Evolutionary conservation across 176 grass and related monocot genomes (phyloP).

Genomic region (Hsuehochloa calcarea): DNA sequence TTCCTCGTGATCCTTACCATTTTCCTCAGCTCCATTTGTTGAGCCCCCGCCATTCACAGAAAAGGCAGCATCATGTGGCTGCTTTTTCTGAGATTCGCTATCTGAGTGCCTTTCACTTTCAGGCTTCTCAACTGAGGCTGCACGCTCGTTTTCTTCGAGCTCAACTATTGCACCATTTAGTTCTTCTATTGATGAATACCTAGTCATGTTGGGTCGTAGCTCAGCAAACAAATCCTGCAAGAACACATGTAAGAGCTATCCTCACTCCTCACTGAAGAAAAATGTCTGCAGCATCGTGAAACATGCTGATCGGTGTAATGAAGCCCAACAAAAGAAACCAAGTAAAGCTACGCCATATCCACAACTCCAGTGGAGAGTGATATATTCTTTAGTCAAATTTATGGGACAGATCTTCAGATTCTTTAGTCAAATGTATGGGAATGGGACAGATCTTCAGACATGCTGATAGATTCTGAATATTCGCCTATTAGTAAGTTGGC

Average conservation of each 20-base stretch:
- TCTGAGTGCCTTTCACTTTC: slow-evolving; percentile 69
- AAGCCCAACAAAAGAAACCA: neutral
- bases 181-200: slow-evolving; percentile 87
- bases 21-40: slow-evolving; percentile 62
- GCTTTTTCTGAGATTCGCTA: slow-evolving; percentile 56
- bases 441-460: too few species aligned
- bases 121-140: slow-evolving; percentile 50
- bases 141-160: slow-evolving; percentile 78
- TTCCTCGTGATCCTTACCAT: slow-evolving; percentile 60
- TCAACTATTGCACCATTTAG: slow-evolving; percentile 73
- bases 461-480: neutral
- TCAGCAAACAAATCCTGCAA: slow-evolving; percentile 89
- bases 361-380: neutral
- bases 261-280: neutral
- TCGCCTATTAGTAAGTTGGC: neutral
- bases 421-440: too few species aligned
- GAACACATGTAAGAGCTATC: slow-evolving; percentile 21
- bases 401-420: too few species aligned
- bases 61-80: slow-evolving; percentile 30
- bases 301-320: neutral
- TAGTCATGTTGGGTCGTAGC: slow-evolving; percentile 76
- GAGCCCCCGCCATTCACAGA: slow-evolving; percentile 48
- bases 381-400: neutral
- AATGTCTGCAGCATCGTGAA: slow-evolving; percentile 11
- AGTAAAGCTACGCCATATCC: slow-evolving; percentile 3